Conservation (phyloP, 2,329 filamentous ascomycete genomes). For the Aspergillus quadrilineatus region DNA sequence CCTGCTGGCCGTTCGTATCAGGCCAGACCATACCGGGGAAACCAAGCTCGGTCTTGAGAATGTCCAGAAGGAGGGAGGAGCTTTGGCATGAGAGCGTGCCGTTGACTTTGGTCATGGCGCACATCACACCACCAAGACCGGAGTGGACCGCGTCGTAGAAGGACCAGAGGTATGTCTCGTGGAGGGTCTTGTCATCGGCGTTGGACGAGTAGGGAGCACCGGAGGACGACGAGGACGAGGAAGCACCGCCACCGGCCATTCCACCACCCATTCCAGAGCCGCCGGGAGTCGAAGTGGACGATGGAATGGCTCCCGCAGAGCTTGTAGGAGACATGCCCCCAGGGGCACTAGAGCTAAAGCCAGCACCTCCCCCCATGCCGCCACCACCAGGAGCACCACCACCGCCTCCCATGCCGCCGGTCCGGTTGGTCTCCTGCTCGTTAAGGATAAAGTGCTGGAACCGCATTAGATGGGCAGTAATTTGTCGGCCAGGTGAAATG, state of each 20-base stretch:
- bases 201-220: conserved; percentile 13
- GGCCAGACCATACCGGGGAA: conserved; percentile 18
- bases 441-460: conserved; percentile 10
- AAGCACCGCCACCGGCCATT: neutral
- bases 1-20: conserved; percentile 13
- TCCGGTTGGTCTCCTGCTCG: conserved; percentile 13
- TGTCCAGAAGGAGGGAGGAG: conserved; percentile 12
- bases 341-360: neutral
- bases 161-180: conserved; percentile 17
- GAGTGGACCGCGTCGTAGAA: conserved; percentile 17
- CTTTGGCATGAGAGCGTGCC: conserved; percentile 11
- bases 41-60: conserved; percentile 17
- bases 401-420: neutral
- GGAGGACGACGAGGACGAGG: neutral
- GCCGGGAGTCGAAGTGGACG: neutral
- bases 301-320: neutral
- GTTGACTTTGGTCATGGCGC: conserved; percentile 17
- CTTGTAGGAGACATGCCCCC: neutral
- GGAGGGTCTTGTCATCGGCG: conserved; percentile 15
- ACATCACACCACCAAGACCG: conserved; percentile 19
- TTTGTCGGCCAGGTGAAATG: neutral
- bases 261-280: neutral
- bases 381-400: neutral
- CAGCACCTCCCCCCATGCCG: neutral
- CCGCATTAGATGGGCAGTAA: neutral